A percentile compares a stretch with the other conserved stretches of the same genome.
phyloP scores from a whole-genome alignment of 345 rosid species.

The Citrus mangshanensis region DNA sequence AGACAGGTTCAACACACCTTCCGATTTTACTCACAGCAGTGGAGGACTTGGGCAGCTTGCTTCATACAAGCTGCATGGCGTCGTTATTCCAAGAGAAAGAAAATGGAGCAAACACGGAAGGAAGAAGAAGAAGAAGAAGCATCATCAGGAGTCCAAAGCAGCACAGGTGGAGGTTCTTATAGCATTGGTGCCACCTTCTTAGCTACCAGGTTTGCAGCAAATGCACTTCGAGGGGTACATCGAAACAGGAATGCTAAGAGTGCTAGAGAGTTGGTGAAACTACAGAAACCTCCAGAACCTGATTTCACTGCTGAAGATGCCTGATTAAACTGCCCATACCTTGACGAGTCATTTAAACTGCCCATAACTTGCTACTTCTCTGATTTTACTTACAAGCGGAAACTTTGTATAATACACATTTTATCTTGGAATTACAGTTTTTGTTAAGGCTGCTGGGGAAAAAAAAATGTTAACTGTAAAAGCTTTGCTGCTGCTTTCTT shows the following conservation, averaged over 20 bases:
- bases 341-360: neutral
- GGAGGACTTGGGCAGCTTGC: conserved; percentile 99
- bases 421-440: neutral
- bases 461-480: neutral
- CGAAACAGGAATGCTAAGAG: conserved; percentile 68
- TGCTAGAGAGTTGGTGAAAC: conserved; percentile 64
- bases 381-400: neutral
- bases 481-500: neutral
- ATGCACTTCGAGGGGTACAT: conserved; percentile 87
- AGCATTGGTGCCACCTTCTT: conserved; percentile 89
- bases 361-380: neutral
- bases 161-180: conserved; percentile 48
- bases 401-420: neutral
- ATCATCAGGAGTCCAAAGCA: conserved; percentile 29
- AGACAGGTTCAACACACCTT: conserved; percentile 96
- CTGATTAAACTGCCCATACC: conserved; percentile 19
- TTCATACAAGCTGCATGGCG: conserved; percentile 98
- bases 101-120: conserved; percentile 62
- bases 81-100: conserved; percentile 75
- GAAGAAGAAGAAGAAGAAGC: conserved; percentile 63
- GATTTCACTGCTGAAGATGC: conserved; percentile 89
- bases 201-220: conserved; percentile 86
- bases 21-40: conserved; percentile 93
- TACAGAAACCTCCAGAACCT: conserved; percentile 92
- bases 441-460: neutral